Conservation (phyloP, 345 rosid genomes). For the Balakata baccata region DNA sequence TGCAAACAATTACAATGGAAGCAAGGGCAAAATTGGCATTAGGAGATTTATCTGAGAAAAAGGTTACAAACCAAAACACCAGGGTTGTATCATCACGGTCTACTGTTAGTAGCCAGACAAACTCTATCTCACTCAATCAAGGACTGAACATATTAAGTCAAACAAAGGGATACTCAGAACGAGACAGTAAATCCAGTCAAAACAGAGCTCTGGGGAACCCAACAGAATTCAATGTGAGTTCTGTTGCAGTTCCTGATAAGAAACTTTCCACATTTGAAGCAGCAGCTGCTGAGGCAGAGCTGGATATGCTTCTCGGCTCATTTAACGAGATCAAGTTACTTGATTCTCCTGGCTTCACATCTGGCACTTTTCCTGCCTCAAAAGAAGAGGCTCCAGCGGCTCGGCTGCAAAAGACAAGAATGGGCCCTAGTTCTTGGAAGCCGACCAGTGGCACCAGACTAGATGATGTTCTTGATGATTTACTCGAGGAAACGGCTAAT, state of each 20-base stretch:
- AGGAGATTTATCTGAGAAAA: slow-evolving; percentile 20
- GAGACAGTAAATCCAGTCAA: slow-evolving; percentile 18
- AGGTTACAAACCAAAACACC: slow-evolving; percentile 9
- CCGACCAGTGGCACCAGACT: slow-evolving; percentile 22
- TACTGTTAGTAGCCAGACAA: slow-evolving; percentile 1
- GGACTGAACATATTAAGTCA: slow-evolving; percentile 22
- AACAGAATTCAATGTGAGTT: not conserved
- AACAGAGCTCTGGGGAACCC: slow-evolving; percentile 6
- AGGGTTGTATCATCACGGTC: slow-evolving; percentile 10
- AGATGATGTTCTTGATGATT: slow-evolving; percentile 53
- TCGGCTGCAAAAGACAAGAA: slow-evolving; percentile 19
- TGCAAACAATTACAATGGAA: slow-evolving; percentile 16
- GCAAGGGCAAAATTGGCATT: slow-evolving; percentile 18
- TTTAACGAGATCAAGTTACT: slow-evolving; percentile 31
- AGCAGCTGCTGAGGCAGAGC: slow-evolving; percentile 52
- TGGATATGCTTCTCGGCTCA: slow-evolving; percentile 65
- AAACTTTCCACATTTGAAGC: slow-evolving; percentile 29
- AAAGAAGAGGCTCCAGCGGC: slow-evolving; percentile 9
- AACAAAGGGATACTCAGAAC: slow-evolving; percentile 14
- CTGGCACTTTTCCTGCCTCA: slow-evolving; percentile 6
- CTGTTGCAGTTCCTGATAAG: slow-evolving; percentile 8
- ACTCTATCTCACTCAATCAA: slow-evolving; percentile 9
- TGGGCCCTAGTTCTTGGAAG: slow-evolving; percentile 15
- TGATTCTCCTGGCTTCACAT: slow-evolving; percentile 22
- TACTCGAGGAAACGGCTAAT: slow-evolving; percentile 51